A percentile compares a stretch with the other conserved stretches of the same genome.
phyloP scores from a whole-genome alignment of 768 basidiomycete genomes.

The Chalciporus pseudorubinellus region DNA sequence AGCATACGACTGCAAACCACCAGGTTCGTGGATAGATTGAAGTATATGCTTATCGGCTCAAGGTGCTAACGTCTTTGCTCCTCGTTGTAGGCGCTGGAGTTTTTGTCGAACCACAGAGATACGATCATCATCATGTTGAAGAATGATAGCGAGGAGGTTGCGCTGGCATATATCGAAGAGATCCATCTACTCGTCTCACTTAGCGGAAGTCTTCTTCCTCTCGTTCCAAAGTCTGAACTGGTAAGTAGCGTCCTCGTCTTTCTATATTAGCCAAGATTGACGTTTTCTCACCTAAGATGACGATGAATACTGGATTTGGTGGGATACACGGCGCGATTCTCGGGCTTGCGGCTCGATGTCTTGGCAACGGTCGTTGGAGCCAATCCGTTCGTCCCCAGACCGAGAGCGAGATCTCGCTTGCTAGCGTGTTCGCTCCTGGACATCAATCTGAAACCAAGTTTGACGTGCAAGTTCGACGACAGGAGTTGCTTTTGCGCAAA shows the following conservation, averaged over 20 bases:
- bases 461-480: slow-evolving; percentile 51
- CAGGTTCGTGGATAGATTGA: slow-evolving; percentile 48
- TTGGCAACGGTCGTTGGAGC: slow-evolving; percentile 59
- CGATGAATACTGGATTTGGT: slow-evolving; percentile 79
- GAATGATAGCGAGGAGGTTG: slow-evolving; percentile 61
- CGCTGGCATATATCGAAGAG: slow-evolving; percentile 71
- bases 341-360: slow-evolving; percentile 66
- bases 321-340: slow-evolving; percentile 80
- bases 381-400: slow-evolving; percentile 58
- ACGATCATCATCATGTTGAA: slow-evolving; percentile 82
- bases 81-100: slow-evolving; percentile 62
- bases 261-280: neutral
- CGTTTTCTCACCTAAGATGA: slow-evolving; percentile 34
- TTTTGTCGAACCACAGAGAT: slow-evolving; percentile 79
- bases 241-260: slow-evolving; percentile 41
- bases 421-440: slow-evolving; percentile 53
- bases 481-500: slow-evolving; percentile 59
- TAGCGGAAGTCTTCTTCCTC: slow-evolving; percentile 63
- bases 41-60: neutral
- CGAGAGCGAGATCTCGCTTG: slow-evolving; percentile 60
- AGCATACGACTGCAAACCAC: slow-evolving; percentile 62
- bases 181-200: slow-evolving; percentile 75
- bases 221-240: slow-evolving; percentile 74
- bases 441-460: slow-evolving; percentile 56
- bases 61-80: neutral